Evolutionary conservation across 768 basidiomycete species (phyloP).

Genomic region (Cystobasidium onofrii): DNA sequence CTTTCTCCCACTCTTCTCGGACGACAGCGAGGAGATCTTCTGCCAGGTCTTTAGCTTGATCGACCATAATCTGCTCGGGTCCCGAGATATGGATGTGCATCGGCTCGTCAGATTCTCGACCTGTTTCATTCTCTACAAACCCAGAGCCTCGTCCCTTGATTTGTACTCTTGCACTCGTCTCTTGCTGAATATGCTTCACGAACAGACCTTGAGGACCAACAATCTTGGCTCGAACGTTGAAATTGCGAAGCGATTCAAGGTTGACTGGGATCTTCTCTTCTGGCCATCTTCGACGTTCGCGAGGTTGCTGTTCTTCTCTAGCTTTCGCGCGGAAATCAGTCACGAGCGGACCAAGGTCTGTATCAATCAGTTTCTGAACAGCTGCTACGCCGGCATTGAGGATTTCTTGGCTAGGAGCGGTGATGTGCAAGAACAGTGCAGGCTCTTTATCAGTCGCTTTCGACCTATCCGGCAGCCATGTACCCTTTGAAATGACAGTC

Average conservation of each 20-base stretch:
- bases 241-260: slow-evolving; percentile 83
- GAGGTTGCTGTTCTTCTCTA: slow-evolving; percentile 30
- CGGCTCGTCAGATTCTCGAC: slow-evolving; percentile 75
- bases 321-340: slow-evolving; percentile 50
- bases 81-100: slow-evolving; percentile 93
- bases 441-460: slow-evolving; percentile 90
- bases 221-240: slow-evolving; percentile 94
- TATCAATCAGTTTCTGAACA: slow-evolving; percentile 47
- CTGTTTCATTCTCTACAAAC: slow-evolving; percentile 85
- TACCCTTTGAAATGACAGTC: slow-evolving; percentile 81
- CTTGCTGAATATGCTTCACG: slow-evolving; percentile 95
- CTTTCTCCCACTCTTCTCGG: slow-evolving; percentile 74
- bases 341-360: slow-evolving; percentile 48
- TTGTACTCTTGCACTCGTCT: slow-evolving; percentile 91
- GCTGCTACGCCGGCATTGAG: slow-evolving; percentile 47
- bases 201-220: slow-evolving; percentile 95
- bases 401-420: slow-evolving; percentile 52
- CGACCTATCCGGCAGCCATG: slow-evolving; percentile 87
- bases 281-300: slow-evolving; percentile 83
- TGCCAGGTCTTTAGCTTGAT: slow-evolving; percentile 73
- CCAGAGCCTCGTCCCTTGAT: slow-evolving; percentile 93
- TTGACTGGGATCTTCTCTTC: slow-evolving; percentile 89
- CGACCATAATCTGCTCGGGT: slow-evolving; percentile 78
- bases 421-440: slow-evolving; percentile 85
- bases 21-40: slow-evolving; percentile 88